Base-by-base conservation (phyloP, 148 eudicot genomes). In the Fallopia convolvulus region DNA sequence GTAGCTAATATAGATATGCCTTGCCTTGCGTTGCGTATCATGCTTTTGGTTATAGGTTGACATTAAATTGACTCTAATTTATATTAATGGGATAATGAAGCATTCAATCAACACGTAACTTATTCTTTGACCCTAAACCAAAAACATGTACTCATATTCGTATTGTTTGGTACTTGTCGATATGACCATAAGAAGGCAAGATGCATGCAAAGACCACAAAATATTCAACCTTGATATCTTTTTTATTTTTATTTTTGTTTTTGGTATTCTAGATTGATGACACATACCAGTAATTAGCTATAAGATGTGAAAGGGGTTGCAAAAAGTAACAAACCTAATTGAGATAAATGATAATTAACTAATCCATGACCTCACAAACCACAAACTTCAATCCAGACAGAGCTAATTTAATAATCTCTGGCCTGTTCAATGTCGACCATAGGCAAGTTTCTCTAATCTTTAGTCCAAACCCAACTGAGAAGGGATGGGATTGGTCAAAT, bases 291-390 rank as follows among this genome's bases (percentile, higher is more conserved):
- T 18, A 21, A 20, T 58, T 58, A 58, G 63, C 21, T 58, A 58
- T 21, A 58, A 20, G 20, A 53, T 53, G 60, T n/a, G 21, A 53
- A 53, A 18, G 23, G 23, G 60, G 18, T 55, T 55, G 50, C 8
- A 8, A 60, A 21, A 60, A 23, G 66, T 60, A 26, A 26, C 20
- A 56, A n/a, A 56, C 63, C 63, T 20, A 21, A 56, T 9, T 56
- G 10, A 20, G 26, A 8, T 56, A 26, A 63, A 30, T 10, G 26
- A 8, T 56, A 26, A 63, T 63, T 10, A 63, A 3, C 70, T 63
- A 63, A 63, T 63, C 70, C 17, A 63, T 63, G 70, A 63, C 70
- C 70, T 63, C 70, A 63, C 39, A 12, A 30, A 63, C 70, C 70
- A 63, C 65, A 58, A 8, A 58, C 30, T 63, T 30, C 70, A 12